A percentile compares a stretch with the other conserved stretches of the same genome.
Evolutionary conservation across 352 stramenopile species (phyloP).

Genomic region (Globisporangium cylindrosporum): DNA sequence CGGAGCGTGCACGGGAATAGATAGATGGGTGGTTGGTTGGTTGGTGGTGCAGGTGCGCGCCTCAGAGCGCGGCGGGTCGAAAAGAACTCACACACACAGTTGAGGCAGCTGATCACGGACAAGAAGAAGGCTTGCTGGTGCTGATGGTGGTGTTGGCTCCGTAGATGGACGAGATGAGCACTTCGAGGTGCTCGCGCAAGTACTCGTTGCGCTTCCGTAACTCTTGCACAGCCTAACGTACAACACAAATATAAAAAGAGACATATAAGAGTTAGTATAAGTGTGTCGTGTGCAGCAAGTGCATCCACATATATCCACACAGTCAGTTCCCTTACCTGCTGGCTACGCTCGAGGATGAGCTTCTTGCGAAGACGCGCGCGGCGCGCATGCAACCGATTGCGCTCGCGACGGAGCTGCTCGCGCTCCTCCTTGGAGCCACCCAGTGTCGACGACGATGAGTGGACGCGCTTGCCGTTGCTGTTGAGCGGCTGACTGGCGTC

Average conservation of each 20-base stretch:
- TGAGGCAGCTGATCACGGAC: not conserved
- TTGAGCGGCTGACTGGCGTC: slow-evolving; percentile 28
- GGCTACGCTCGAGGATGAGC: slow-evolving; percentile 73
- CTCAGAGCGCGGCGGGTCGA: not conserved
- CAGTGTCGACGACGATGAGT: slow-evolving; percentile 15
- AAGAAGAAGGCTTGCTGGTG: not conserved
- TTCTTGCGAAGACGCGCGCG: slow-evolving; percentile 77
- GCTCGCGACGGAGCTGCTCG: slow-evolving; percentile 66
- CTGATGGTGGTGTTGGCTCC: slow-evolving; percentile 13
- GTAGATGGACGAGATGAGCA: slow-evolving; percentile 69
- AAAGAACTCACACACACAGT: slow-evolving; percentile 13
- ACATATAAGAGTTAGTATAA: not conserved
- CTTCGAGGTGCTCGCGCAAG: slow-evolving; percentile 50
- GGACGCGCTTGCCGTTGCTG: slow-evolving; percentile 40
- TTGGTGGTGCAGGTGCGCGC: not conserved
- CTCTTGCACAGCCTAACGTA: slow-evolving; percentile 50
- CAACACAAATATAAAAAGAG: slow-evolving; percentile 9
- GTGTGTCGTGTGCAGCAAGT: too few species aligned
- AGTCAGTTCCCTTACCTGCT: slow-evolving; percentile 35
- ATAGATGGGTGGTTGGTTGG: not conserved
- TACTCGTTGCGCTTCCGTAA: slow-evolving; percentile 61
- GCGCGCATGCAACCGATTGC: slow-evolving; percentile 71
- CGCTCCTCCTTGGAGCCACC: slow-evolving; percentile 65
- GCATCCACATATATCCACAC: not conserved
- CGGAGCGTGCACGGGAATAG: not conserved